Percentiles rank a stretch among this genome's conserved stretches.
Conservation (phyloP, 768 basidiomycete genomes). For the Rhodotorula paludigena region DNA sequence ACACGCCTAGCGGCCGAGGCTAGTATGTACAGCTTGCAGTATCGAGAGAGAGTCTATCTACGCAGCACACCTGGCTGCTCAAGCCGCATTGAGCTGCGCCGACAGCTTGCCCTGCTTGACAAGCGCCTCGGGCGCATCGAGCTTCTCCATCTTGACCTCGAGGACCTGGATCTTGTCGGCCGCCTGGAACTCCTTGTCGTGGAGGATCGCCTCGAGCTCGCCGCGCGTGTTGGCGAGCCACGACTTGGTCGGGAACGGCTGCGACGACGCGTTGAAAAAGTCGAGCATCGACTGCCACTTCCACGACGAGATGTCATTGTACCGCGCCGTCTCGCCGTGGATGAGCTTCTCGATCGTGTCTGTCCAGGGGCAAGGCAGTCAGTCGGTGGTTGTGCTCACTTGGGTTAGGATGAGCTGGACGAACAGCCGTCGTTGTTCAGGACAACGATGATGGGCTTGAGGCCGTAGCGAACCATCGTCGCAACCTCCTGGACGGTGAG, state of each 20-base stretch:
- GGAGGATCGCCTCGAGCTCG: slow-evolving; percentile 65
- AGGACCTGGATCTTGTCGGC: slow-evolving; percentile 64
- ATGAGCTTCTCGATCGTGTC: slow-evolving; percentile 66
- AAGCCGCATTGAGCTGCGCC: too few relatives aligned
- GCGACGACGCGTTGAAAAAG: slow-evolving; percentile 45
- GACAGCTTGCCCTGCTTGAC: slow-evolving; percentile 37
- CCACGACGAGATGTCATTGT: slow-evolving; percentile 82
- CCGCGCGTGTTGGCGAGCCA: slow-evolving; percentile 49
- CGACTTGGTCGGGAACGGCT: slow-evolving; percentile 41
- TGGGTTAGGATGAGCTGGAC: neutral
- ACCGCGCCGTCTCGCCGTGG: slow-evolving; percentile 51
- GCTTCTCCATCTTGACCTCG: slow-evolving; percentile 68
- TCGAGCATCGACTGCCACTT: slow-evolving; percentile 48
- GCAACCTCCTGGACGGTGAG: slow-evolving; percentile 51
- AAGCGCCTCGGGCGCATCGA: slow-evolving; percentile 61
- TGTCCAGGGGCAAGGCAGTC: neutral
- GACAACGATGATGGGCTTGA: slow-evolving; percentile 57
- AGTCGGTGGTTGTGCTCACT: too few relatives aligned
- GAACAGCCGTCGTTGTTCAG: slow-evolving; percentile 49
- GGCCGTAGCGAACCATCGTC: slow-evolving; percentile 66
- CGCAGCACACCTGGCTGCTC: too few relatives aligned
- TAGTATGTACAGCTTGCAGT: too few relatives aligned
- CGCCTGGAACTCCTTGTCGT: slow-evolving; percentile 58
- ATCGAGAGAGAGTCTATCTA: too few relatives aligned
- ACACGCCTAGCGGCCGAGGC: too few relatives aligned